Percentiles rank a stretch among this genome's conserved stretches.
These are phyloP conservation scores for Ascochyta rabiei DNA, from an alignment of 2,329 filamentous ascomycete genomes.

Conservation along the genomic window DNA sequence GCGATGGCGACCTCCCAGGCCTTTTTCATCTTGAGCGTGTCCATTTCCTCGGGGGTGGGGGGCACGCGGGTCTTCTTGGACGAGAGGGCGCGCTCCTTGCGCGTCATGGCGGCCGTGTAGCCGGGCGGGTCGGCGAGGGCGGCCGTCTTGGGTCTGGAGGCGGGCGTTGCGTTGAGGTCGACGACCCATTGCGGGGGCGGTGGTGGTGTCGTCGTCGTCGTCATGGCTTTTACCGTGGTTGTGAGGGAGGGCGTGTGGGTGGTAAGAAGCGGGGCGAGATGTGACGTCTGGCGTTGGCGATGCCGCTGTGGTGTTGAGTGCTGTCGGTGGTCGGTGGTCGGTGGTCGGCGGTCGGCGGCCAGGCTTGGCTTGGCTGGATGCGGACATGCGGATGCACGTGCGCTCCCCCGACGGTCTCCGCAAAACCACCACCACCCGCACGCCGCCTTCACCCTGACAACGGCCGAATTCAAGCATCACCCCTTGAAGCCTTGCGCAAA, in stretches of 20 bases:
- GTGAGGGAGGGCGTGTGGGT: background rate
- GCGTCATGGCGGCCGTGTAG: constrained; percentile 63
- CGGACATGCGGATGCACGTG: constrained; percentile 23
- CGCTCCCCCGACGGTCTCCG: constrained; percentile 33
- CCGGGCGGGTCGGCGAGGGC: constrained; percentile 85
- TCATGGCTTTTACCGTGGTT: background rate
- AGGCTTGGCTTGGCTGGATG: constrained; percentile 17
- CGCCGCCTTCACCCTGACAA: constrained; percentile 14
- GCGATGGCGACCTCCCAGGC: constrained; percentile 96
- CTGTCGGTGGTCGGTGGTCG: constrained; percentile 13
- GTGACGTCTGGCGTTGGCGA: background rate
- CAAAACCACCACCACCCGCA: constrained; percentile 6
- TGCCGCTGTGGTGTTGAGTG: background rate
- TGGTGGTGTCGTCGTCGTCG: constrained; percentile 32
- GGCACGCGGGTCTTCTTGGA: constrained; percentile 63
- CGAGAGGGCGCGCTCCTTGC: constrained; percentile 46
- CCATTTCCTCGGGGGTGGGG: constrained; percentile 83
- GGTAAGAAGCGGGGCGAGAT: constrained; percentile 9
- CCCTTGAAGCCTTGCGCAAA: background rate
- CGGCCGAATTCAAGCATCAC: constrained; percentile 1
- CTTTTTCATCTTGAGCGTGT: constrained; percentile 96
- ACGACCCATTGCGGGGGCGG: constrained; percentile 79
- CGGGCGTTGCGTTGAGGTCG: constrained; percentile 74
- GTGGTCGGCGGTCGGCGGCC: no score
- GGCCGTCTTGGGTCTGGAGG: constrained; percentile 67